Percentiles rank a stretch among this genome's conserved stretches.
Evolutionary conservation across 768 basidiomycete species (phyloP).

Genomic region (Calocybe cyanea): DNA sequence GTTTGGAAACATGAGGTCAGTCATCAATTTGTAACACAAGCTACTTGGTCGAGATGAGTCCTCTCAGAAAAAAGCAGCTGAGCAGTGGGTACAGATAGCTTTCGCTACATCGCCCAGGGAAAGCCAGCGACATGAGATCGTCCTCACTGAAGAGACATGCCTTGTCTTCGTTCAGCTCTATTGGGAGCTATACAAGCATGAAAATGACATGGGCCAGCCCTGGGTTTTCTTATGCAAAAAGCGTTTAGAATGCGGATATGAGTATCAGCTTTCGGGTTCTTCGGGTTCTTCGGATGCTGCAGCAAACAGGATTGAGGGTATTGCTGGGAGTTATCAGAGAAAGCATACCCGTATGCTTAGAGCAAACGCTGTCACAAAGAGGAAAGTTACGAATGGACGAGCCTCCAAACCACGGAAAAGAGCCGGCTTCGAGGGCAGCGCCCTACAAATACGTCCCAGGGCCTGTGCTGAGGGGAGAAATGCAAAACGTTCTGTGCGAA

Average conservation of each 20-base stretch:
- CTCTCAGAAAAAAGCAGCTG: constrained; percentile 10
- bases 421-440: background rate
- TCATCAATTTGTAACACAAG: background rate
- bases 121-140: background rate
- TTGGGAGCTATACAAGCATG: constrained; percentile 17
- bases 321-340: background rate
- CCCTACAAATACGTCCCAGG: no score
- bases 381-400: background rate
- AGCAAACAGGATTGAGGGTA: background rate
- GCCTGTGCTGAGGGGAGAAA: no score
- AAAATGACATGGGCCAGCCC: background rate
- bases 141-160: constrained; percentile 9
- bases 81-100: constrained; percentile 13
- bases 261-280: background rate
- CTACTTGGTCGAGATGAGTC: background rate
- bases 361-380: background rate
- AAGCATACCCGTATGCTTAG: background rate
- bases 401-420: background rate
- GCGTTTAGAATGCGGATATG: constrained; percentile 13
- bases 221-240: constrained; percentile 10
- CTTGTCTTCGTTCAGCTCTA: constrained; percentile 19
- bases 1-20: constrained; percentile 3
- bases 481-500: no score
- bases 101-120: constrained; percentile 3
- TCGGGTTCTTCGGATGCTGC: background rate